These are phyloP conservation scores for Colletotrichum coccodes DNA, from an alignment of 2,329 filamentous ascomycete species.

Conservation along the genomic window DNA sequence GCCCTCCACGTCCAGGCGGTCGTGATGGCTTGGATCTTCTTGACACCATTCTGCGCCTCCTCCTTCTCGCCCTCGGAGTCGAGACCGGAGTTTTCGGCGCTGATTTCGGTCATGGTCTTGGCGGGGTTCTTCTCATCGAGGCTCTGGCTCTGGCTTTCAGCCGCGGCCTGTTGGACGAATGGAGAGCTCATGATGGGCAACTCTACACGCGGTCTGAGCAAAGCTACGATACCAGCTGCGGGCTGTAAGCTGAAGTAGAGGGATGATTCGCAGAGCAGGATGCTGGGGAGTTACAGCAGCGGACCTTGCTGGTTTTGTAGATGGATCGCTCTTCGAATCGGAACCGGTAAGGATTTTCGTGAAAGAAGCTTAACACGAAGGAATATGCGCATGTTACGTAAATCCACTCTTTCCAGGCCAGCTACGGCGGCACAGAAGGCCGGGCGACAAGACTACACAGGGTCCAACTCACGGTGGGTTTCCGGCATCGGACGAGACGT, in stretches of 20 bases:
- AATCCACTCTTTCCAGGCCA: not conserved
- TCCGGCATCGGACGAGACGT: slow-evolving; percentile 14
- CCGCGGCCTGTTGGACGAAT: not conserved
- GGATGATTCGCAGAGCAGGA: no score
- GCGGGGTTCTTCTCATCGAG: slow-evolving; percentile 14
- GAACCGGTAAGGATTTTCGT: not conserved
- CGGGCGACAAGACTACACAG: no score
- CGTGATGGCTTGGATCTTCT: slow-evolving; percentile 41
- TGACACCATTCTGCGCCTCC: slow-evolving; percentile 24
- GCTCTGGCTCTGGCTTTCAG: slow-evolving; percentile 15
- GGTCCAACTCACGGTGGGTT: no score
- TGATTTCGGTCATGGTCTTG: slow-evolving; percentile 14
- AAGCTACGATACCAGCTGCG: no score
- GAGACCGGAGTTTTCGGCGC: not conserved
- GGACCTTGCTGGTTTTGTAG: slow-evolving; percentile 4
- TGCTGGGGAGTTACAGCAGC: no score
- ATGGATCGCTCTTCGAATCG: not conserved
- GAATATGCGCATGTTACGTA: slow-evolving; percentile 14
- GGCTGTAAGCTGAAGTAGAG: no score
- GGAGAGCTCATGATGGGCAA: slow-evolving; percentile 20
- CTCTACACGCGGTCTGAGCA: no score
- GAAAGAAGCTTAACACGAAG: slow-evolving; percentile 19
- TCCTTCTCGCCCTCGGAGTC: slow-evolving; percentile 5
- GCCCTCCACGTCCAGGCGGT: slow-evolving; percentile 48
- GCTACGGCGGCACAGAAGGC: not conserved